Evolutionary conservation across 768 basidiomycete species (phyloP).

Genomic region (Tylopilus felleus): DNA sequence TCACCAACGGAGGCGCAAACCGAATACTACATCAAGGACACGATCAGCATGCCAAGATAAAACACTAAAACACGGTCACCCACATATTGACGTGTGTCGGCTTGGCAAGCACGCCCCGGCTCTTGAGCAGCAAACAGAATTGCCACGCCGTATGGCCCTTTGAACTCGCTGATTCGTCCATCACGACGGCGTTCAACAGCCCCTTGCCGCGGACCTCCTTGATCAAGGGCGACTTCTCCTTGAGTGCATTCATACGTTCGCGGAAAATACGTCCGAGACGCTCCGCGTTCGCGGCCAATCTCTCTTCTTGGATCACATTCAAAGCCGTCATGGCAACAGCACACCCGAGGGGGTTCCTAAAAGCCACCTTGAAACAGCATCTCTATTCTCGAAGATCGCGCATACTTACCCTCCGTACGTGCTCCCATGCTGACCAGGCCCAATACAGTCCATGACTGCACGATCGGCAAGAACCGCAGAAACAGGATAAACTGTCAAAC

Average conservation of each 20-base stretch:
- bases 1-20: constrained; percentile 94
- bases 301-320: constrained; percentile 85
- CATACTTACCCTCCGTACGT: constrained; percentile 83
- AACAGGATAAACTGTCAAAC: constrained; percentile 80
- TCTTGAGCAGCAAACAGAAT: constrained; percentile 88
- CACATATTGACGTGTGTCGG: constrained; percentile 95
- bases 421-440: constrained; percentile 93
- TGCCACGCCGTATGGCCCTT: constrained; percentile 93
- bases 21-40: constrained; percentile 61
- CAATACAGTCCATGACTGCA: constrained; percentile 92
- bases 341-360: constrained; percentile 89
- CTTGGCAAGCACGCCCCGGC: constrained; percentile 89
- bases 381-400: neutral
- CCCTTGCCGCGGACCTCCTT: constrained; percentile 82
- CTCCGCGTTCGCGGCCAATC: constrained; percentile 77
- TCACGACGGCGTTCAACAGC: constrained; percentile 89
- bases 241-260: constrained; percentile 48
- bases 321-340: constrained; percentile 95
- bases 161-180: constrained; percentile 75
- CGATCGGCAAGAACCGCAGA: constrained; percentile 90
- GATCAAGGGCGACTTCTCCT: constrained; percentile 60
- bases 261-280: constrained; percentile 82
- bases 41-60: neutral
- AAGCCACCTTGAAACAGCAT: neutral
- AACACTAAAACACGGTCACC: constrained; percentile 28